Evolutionary conservation across 306 rosid species (phyloP), one percentile per base, ranked within the genome.

Genomic region (Amphicarpaea edgeworthii): DNA sequence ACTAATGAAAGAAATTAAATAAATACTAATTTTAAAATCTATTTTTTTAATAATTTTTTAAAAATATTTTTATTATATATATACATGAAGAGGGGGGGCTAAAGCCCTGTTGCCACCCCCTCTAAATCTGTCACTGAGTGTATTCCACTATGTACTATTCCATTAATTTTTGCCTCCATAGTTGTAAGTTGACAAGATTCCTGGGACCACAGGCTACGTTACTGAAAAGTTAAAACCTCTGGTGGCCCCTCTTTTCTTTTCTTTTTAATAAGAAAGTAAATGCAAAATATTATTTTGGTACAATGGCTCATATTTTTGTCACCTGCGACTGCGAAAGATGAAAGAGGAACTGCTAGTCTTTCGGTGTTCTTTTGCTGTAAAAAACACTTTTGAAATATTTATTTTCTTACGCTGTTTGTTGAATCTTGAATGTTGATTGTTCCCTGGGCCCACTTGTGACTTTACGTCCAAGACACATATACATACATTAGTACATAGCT

Each of bases 351-450:
- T 26, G 60, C 17, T 26, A 61, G 68, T 70, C 30, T 59, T 46
- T 67, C 43, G 16, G 62, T 69, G 64, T 70, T 60, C 12, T 70
- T 71, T 50, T 23, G 68, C 73, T 49, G 83, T 61, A 62, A 62
- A 66, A 71, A 71, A 46, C 26, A 46, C 26, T 37, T 19, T 58
- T 11, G 3, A 23, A 71, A n/a, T n/a, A n/a, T n/a, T n/a, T n/a
- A n/a, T n/a, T n/a, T n/a, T n/a, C n/a, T n/a, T n/a, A n/a, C n/a
- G n/a, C n/a, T n/a, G n/a, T n/a, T n/a, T n/a, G n/a, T n/a, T n/a
- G n/a, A n/a, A n/a, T n/a, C n/a, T n/a, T n/a, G n/a, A n/a, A n/a
- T n/a, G n/a, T n/a, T 65, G 79, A 79, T 65, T 65, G 79, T 79
- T 79, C 79, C 74, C 43, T 2, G 46, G 46, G 2, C 71, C 76